Conservation (phyloP, 257 asterid species). For the Fraxinus cuspidata region DNA sequence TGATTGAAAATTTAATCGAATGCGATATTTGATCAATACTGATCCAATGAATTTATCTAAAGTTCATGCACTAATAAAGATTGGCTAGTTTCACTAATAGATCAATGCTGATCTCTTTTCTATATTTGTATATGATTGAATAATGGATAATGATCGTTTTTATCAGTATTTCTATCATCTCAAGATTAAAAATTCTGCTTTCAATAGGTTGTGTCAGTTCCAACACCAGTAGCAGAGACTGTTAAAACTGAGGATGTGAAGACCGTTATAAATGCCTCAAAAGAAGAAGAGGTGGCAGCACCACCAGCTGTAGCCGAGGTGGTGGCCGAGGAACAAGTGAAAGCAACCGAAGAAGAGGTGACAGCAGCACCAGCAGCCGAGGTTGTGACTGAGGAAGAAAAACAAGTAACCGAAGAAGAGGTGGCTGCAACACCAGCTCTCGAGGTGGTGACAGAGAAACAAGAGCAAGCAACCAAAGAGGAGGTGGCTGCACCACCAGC, state of each 20-base stretch:
- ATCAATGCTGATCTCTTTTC: background rate
- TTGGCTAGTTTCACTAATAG: background rate
- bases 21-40: background rate
- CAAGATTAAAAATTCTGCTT: background rate
- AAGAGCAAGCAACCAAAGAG: constrained; percentile 24
- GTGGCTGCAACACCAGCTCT: constrained; percentile 10
- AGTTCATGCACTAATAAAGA: background rate
- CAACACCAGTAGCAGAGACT: constrained; percentile 28
- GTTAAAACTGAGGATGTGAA: background rate
- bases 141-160: too few species aligned
- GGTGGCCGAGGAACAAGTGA: constrained; percentile 6
- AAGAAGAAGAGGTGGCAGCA: constrained; percentile 11
- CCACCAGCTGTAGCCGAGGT: background rate
- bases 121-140: background rate
- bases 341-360: constrained; percentile 15
- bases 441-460: constrained; percentile 16
- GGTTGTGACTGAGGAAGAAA: constrained; percentile 20
- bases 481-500: constrained; percentile 22
- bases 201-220: constrained; percentile 51
- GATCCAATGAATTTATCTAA: background rate
- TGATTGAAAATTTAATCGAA: background rate
- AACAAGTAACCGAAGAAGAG: constrained; percentile 24
- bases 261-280: background rate
- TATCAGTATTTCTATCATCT: too few species aligned
- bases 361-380: constrained; percentile 20